Base-by-base conservation (phyloP, 1,284 basidiomycete genomes). In the Peniophora sp. region DNA sequence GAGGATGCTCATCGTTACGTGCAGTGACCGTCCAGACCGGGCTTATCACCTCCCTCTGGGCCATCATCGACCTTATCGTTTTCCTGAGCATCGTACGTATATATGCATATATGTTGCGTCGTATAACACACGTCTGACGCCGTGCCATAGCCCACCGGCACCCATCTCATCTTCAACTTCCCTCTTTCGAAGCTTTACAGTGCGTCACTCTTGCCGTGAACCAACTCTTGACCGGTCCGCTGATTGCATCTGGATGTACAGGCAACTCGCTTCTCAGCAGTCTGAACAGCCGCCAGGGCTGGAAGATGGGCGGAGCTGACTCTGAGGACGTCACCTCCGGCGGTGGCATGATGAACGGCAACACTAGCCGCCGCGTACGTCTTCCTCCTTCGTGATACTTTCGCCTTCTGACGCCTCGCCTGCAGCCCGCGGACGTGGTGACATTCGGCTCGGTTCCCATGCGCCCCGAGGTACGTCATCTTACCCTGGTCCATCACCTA, bases 181-280 rank as follows among this genome's bases (percentile, higher is more conserved):
- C 52, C 64, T 16, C 55, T 67, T n/a, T 54, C 61, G 32, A 66
- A 67, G 50, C 50, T 66, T 25, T 63, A 67, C 53, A 63, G 60
- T 32, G 27, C 27, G 27, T 32, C n/a, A 32, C 27, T 12, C 12
- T 32, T 12, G 12, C 27, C 27, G 6, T 32, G 27, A 32, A 12
- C 12, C 27, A 12, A 32, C 6, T 12, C 5, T 32, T 32, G 27
- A 12, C 27, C 27, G 27, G n/a, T 32, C 12, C 27, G 27, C 27
- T 32, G 27, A 32, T 32, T 6, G 6, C 12, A 32, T 32, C 5
- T 12, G 27, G 5, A 12, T 12, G 27, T 32, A 12, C 27, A 32
- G 27, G 27, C 1, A 65, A 65, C 49, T 67, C 63, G 10, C 52
- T 65, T 22, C 47, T 67, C 27, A 63, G 62, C 16, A 65, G 59